phyloP scores from a whole-genome alignment of 208 protist genomes.

The Leptomonas pyrrhocoris region DNA sequence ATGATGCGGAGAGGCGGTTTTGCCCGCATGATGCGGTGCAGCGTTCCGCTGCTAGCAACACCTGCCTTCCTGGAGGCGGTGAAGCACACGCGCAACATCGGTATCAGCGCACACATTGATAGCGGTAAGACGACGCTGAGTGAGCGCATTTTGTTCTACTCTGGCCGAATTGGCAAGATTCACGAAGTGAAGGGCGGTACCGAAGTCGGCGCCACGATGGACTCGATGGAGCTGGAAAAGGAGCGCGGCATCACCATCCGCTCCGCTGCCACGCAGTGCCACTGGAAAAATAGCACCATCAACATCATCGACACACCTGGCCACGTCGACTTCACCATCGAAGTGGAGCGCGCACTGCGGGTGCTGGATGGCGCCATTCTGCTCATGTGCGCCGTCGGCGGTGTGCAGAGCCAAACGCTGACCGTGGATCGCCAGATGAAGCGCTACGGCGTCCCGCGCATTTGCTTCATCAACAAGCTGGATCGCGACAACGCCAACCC shows the following conservation, averaged over 20 bases:
- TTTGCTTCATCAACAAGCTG: conserved; percentile 99
- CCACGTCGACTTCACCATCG: conserved; percentile 99
- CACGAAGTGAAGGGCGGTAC: conserved; percentile 98
- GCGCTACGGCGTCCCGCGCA: conserved; percentile 97
- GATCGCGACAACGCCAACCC: conserved; percentile 95
- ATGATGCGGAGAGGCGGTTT: conserved; percentile 44
- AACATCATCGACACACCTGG: conserved; percentile 99
- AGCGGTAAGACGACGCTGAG: conserved; percentile 99
- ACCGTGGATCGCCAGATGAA: conserved; percentile 99
- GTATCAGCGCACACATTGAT: conserved; percentile 99
- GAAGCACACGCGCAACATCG: conserved; percentile 94
- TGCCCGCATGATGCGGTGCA: conserved; percentile 41
- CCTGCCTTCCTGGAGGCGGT: conserved; percentile 72
- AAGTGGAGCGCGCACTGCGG: conserved; percentile 97
- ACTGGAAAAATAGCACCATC: conserved; percentile 95
- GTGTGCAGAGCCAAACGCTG: conserved; percentile 98
- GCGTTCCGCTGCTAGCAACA: conserved; percentile 53
- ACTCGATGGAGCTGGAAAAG: conserved; percentile 98
- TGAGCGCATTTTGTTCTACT: conserved; percentile 99
- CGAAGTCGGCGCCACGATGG: conserved; percentile 99
- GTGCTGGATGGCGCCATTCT: conserved; percentile 99
- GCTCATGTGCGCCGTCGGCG: conserved; percentile 95
- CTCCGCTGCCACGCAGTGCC: conserved; percentile 97
- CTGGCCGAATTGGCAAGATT: conserved; percentile 96
- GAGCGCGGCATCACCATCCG: conserved; percentile 99